Evolutionary conservation across 1,284 basidiomycete species (phyloP).

Genomic region (Ustilago loliicola): DNA sequence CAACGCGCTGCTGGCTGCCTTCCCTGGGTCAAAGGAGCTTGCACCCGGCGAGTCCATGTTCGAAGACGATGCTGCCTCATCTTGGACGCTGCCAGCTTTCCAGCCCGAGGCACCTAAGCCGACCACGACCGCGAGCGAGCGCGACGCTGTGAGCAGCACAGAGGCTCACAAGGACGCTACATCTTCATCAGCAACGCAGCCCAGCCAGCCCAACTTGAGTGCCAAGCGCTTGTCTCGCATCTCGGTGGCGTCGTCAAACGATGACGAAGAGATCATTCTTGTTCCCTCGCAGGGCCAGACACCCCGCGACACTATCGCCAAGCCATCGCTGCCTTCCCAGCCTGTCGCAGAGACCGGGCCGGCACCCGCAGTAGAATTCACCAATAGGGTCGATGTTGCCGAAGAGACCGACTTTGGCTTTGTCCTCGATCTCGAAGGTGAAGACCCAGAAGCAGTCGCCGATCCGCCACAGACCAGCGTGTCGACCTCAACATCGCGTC

Average conservation of each 20-base stretch:
- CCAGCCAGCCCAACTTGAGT: not conserved
- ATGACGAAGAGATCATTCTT: conserved; percentile 46
- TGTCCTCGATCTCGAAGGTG: conserved; percentile 50
- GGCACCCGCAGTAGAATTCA: conserved; percentile 21
- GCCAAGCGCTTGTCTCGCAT: conserved; percentile 13
- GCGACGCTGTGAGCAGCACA: not conserved
- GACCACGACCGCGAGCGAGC: not conserved
- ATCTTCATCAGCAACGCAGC: not conserved
- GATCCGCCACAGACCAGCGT: not conserved
- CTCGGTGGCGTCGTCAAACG: conserved; percentile 24
- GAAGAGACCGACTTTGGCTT: conserved; percentile 35
- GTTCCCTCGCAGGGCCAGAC: conserved; percentile 18
- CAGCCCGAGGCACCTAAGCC: conserved; percentile 14
- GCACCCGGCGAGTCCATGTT: conserved; percentile 47
- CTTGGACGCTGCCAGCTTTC: conserved; percentile 36
- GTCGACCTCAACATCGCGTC: conserved; percentile 15
- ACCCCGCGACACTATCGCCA: not conserved
- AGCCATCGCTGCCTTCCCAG: not conserved
- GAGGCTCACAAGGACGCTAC: not conserved
- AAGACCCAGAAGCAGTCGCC: conserved; percentile 21
- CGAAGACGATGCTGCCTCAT: conserved; percentile 20
- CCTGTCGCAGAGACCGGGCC: not conserved
- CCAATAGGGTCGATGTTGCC: conserved; percentile 8
- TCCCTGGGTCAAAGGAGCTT: conserved; percentile 54
- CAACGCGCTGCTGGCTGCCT: conserved; percentile 46